Conservation (phyloP, 768 basidiomycete genomes). For the Postia placenta region DNA sequence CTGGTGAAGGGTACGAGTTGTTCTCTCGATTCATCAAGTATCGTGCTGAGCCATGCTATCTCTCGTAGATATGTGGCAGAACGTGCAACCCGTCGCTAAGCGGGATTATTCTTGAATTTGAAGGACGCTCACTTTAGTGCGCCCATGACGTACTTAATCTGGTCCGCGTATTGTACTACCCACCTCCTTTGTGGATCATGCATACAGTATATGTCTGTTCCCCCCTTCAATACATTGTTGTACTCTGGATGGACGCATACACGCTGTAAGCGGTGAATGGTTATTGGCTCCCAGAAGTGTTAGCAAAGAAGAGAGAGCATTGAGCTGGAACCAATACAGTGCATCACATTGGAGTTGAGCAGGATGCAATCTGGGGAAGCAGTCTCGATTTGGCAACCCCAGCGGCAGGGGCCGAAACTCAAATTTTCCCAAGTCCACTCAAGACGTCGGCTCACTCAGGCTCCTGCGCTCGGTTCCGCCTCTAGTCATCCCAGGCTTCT, state of each 20-base stretch:
- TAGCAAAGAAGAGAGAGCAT: too few species aligned
- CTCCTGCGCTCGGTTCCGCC: not conserved
- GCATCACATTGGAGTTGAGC: too few species aligned
- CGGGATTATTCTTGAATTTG: not conserved
- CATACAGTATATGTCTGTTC: not conserved
- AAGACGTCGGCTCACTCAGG: not conserved
- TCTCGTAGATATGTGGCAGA: slow-evolving; percentile 33
- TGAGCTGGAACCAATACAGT: too few species aligned
- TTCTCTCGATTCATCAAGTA: not conserved
- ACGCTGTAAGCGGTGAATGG: too few species aligned
- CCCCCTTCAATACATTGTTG: not conserved
- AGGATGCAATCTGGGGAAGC: too few species aligned
- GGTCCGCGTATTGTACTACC: not conserved
- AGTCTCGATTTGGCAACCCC: too few species aligned
- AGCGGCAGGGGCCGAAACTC: slow-evolving; percentile 1
- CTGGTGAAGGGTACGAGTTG: slow-evolving; percentile 59
- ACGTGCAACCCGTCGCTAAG: slow-evolving; percentile 21
- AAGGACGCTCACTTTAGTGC: not conserved
- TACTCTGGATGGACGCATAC: too few species aligned
- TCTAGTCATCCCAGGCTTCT: not conserved
- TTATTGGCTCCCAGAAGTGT: too few species aligned
- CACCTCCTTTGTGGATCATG: not conserved
- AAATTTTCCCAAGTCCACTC: slow-evolving; percentile 4
- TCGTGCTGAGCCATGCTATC: not conserved
- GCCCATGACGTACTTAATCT: not conserved